Evolutionary conservation across 768 basidiomycete species (phyloP), one percentile per base, ranked within the genome.

Genomic region (Sutorius australiensis): DNA sequence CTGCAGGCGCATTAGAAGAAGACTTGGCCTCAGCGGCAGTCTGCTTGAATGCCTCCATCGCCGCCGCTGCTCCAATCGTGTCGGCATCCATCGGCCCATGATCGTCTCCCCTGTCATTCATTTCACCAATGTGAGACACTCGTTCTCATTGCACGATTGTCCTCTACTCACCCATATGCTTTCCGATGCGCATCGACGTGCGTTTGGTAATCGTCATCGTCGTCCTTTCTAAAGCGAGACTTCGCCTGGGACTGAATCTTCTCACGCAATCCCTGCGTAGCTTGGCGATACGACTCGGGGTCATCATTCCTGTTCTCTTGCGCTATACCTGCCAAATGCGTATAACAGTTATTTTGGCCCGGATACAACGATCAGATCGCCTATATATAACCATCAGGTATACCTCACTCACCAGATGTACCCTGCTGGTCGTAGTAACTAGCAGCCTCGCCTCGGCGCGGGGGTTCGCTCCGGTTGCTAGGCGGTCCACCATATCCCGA

Each of bases 21-120:
- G 55, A 31, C 43, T n/a, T 11, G 6, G 21, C 21, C 16, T 28
- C 8, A 12, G 49, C 43, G 8, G 60, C 61, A 17, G 69, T 55
- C 33, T 71, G 59, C 38, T 71, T 69, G 17, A 69, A 27, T 1
- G 67, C 67, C 19, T 69, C 67, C 45, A 69, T 51, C n/a, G 67
- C 67, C 9, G 67, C 67, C 3, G 67, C 67, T 5, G 59, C 52
- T 1, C 67, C 67, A 28, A 69, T 69, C 31, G 56, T 16, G 13
- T 69, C 57, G 2, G 54, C 30, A 19, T 54, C 58, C 69, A 69
- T 67, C n/a, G 65, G 65, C 19, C 52, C 64, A 19, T 62, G 48
- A 34, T 65, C 50, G 3, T 57, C 57, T 8, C 33, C 50, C 32
- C 60, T 69, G 33, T 21, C 27, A 41, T 44, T 21, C 21, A 32